Evolutionary conservation across 2,329 filamentous ascomycete species (phyloP).

Genomic region (Ascosphaera pollenicola): DNA sequence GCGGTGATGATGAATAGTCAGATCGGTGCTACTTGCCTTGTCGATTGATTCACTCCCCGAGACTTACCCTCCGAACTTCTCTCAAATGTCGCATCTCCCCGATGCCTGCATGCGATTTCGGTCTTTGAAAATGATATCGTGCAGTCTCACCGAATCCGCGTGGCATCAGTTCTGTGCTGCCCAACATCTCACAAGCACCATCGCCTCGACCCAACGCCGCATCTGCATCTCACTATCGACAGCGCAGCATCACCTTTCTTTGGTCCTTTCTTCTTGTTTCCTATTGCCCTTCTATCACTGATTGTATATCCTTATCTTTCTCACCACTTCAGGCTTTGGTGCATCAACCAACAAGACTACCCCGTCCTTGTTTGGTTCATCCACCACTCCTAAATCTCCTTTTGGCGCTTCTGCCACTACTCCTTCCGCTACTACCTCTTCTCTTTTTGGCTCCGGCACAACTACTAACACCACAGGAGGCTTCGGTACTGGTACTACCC

Average conservation of each 20-base stretch:
- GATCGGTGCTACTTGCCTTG: neutral
- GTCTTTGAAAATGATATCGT: too few relatives aligned
- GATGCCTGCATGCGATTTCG: too few relatives aligned
- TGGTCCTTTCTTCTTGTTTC: neutral
- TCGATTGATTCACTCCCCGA: neutral
- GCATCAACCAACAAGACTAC: neutral
- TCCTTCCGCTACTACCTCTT: neutral
- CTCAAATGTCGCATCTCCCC: too few relatives aligned
- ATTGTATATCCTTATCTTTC: neutral
- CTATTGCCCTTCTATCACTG: neutral
- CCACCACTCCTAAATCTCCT: neutral
- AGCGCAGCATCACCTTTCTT: too few relatives aligned
- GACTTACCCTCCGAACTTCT: too few relatives aligned
- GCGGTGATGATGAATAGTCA: neutral
- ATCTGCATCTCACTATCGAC: too few relatives aligned
- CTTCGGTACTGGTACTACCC: neutral
- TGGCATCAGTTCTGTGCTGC: too few relatives aligned
- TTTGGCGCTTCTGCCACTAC: constrained; percentile 1
- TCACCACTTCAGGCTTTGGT: neutral
- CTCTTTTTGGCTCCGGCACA: constrained; percentile 1
- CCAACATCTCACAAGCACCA: too few relatives aligned
- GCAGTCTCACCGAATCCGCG: too few relatives aligned
- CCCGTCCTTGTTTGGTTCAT: neutral
- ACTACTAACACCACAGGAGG: neutral
- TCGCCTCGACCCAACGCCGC: too few relatives aligned